Evolutionary conservation across 768 basidiomycete species (phyloP).

Genomic region (Epithele typhae): DNA sequence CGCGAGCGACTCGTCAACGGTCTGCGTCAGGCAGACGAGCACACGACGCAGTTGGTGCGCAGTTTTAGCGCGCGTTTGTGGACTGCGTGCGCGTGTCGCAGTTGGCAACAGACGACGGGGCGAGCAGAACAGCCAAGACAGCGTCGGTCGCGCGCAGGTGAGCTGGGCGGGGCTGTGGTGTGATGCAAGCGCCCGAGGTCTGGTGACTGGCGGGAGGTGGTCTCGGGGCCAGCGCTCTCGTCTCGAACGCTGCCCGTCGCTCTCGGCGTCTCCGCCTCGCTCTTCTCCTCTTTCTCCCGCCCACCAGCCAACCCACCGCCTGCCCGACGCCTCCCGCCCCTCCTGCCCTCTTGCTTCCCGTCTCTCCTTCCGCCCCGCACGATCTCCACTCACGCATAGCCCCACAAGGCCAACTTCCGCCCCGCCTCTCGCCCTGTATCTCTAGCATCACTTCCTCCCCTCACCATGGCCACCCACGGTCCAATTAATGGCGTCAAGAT

Average conservation of each 20-base stretch:
- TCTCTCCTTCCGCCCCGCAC: not conserved
- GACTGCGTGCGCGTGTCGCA: too few relatives aligned
- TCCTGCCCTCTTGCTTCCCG: not conserved
- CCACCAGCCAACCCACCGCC: not conserved
- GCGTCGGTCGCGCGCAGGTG: not conserved
- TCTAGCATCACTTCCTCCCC: conserved; percentile 15
- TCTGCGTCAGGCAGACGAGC: too few relatives aligned
- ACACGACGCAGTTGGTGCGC: too few relatives aligned
- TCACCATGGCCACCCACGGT: conserved; percentile 64
- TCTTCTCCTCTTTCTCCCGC: conserved; percentile 5
- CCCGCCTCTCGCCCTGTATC: conserved; percentile 17
- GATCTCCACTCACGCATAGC: not conserved
- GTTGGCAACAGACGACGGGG: too few relatives aligned
- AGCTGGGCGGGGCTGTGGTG: not conserved
- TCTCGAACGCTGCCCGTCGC: not conserved
- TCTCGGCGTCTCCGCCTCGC: conserved; percentile 1
- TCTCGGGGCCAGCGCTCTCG: not conserved
- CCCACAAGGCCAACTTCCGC: too few relatives aligned
- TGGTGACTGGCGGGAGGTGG: not conserved
- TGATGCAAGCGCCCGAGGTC: not conserved
- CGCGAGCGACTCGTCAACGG: too few relatives aligned
- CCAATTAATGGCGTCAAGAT: conserved; percentile 88
- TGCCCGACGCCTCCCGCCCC: not conserved
- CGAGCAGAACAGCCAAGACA: not conserved
- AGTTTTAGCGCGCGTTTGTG: too few relatives aligned